Evolutionary conservation across 768 basidiomycete genomes (phyloP), one percentile per base, ranked within the genome.

Genomic region (Macrocybe gigantea): DNA sequence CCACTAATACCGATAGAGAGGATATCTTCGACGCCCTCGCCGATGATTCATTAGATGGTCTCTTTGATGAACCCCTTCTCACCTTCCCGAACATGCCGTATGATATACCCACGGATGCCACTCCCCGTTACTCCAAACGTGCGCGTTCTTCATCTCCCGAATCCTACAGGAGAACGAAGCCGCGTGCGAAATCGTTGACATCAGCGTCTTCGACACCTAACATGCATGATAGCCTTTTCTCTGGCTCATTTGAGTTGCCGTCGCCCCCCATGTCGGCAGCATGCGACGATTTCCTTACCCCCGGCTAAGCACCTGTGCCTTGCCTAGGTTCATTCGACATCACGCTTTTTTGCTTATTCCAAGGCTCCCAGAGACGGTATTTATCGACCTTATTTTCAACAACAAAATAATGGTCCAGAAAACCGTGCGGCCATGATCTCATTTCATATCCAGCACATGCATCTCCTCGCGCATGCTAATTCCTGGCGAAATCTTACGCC

Each of bases 41-140:
- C 38, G 33, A 32, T 7, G 35, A 22, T 22, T 22, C 22, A 4
- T 22, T 22, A 33, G 48, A 53, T n/a, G 43, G 35, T 29, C 32
- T 29, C 29, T 13, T 36, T 15, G 49, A 49, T 37, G 46, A 36
- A 30, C 45, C 40, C 33, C 47, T 39, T 53, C 53, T 45, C 33
- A 33, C 56, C 13, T 39, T 48, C 33, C 35, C 35, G 49, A 44
- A 32, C 49, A 39, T 31, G 31, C 48, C 45, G 44, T 54, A 49
- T 38, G 29, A 51, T 33, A 48, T 53, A 39, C 32, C 37, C 13
- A 29, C 12, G 42, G 35, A 38, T 22, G 44, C 53, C 34, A 52
- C 49, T 12, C 48, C 51, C 33, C 48, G 55, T 33, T 38, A 49
- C 41, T 54, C 47, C 50, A 58, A 58, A 53, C 55, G 57, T 50